phyloP scores from a whole-genome alignment of 2,329 filamentous ascomycete genomes.

The Aspergillus fijiensis region DNA sequence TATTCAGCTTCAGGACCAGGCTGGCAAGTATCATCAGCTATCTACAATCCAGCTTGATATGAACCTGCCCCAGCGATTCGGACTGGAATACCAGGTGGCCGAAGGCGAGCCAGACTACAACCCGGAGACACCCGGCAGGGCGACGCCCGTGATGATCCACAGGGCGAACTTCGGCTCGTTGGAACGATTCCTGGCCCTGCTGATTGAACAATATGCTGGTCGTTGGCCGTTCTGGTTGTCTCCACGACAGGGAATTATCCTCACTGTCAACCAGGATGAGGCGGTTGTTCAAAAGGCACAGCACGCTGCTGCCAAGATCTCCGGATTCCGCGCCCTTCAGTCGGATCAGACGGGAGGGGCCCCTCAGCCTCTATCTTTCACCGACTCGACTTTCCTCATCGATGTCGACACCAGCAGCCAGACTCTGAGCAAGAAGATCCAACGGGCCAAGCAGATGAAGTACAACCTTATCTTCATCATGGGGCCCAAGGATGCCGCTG shows the following conservation, averaged over 20 bases:
- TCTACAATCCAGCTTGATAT: constrained; percentile 90
- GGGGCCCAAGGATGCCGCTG: constrained; percentile 64
- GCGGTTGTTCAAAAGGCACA: constrained; percentile 48
- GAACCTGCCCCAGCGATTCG: constrained; percentile 80
- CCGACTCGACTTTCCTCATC: constrained; percentile 64
- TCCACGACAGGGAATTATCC: constrained; percentile 71
- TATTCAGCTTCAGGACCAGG: constrained; percentile 74
- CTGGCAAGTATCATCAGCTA: constrained; percentile 84
- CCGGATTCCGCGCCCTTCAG: constrained; percentile 36
- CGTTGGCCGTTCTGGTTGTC: constrained; percentile 88
- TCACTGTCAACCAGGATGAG: constrained; percentile 65
- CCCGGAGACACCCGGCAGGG: constrained; percentile 53
- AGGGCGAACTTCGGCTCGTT: constrained; percentile 81
- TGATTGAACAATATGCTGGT: constrained; percentile 80
- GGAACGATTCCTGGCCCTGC: constrained; percentile 78
- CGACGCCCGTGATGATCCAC: constrained; percentile 77
- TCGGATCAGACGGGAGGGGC: constrained; percentile 25
- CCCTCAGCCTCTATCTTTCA: constrained; percentile 45
- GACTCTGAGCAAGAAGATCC: constrained; percentile 66
- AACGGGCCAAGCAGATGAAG: constrained; percentile 67
- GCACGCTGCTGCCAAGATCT: constrained; percentile 53
- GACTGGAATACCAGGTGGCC: constrained; percentile 66
- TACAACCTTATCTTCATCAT: constrained; percentile 74
- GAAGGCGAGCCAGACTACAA: constrained; percentile 44
- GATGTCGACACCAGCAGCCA: constrained; percentile 67